Conservation (phyloP, 2,329 filamentous ascomycete species). For the Didymella sp. region DNA sequence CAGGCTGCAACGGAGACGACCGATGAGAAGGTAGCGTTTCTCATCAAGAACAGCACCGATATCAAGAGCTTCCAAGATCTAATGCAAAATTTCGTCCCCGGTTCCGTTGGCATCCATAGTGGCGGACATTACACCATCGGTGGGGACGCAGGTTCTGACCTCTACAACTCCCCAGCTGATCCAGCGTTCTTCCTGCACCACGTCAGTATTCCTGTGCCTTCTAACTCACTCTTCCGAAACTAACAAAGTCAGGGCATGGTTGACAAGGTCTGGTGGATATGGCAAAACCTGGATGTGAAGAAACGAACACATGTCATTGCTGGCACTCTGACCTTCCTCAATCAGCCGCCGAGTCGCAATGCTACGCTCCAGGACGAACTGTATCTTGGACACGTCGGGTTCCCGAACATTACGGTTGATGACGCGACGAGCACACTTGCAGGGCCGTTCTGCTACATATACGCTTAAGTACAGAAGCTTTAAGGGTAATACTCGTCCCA, state of each 20-base stretch:
- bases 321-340: constrained; percentile 54
- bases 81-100: not conserved
- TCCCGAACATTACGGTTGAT: constrained; percentile 38
- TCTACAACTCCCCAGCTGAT: constrained; percentile 50
- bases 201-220: not conserved
- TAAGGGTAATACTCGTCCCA: no score
- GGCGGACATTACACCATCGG: constrained; percentile 53
- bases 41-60: not conserved
- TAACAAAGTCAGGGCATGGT: constrained; percentile 43
- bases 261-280: constrained; percentile 57
- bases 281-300: constrained; percentile 53
- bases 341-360: constrained; percentile 27
- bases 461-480: no score
- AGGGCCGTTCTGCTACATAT: constrained; percentile 56
- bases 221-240: not conserved
- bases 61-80: constrained; percentile 1
- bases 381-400: constrained; percentile 15
- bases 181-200: constrained; percentile 52
- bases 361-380: constrained; percentile 20
- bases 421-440: constrained; percentile 52
- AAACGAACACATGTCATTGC: constrained; percentile 48
- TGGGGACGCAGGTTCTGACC: constrained; percentile 53
- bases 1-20: constrained; percentile 19
- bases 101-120: constrained; percentile 50
- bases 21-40: not conserved